Evolutionary conservation across 495 filamentous ascomycete genomes (phyloP).

Genomic region (Immersiella caudata): DNA sequence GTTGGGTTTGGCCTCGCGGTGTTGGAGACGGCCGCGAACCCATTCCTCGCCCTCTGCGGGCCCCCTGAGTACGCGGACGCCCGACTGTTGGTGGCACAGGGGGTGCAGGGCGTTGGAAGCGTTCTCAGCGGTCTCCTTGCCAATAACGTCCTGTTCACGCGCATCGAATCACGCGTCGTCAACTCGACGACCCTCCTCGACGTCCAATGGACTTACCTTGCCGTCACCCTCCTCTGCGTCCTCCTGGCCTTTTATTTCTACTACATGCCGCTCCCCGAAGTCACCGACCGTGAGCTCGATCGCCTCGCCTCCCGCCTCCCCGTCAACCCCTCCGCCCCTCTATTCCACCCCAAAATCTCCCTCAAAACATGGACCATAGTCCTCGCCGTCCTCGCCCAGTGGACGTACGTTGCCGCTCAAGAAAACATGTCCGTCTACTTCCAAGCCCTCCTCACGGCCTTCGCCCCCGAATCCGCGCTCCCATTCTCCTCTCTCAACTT

Average conservation of each 20-base stretch:
- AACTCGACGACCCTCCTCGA: slow-evolving; percentile 52
- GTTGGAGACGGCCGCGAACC: slow-evolving; percentile 74
- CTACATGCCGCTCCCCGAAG: slow-evolving; percentile 59
- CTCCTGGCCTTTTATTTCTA: slow-evolving; percentile 62
- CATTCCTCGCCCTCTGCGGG: slow-evolving; percentile 56
- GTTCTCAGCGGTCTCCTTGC: slow-evolving; percentile 68
- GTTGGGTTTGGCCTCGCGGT: slow-evolving; percentile 72
- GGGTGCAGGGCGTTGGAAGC: slow-evolving; percentile 67
- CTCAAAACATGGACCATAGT: slow-evolving; percentile 53
- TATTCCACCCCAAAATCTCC: slow-evolving; percentile 37
- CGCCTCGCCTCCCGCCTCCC: slow-evolving; percentile 45
- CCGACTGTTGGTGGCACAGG: slow-evolving; percentile 69
- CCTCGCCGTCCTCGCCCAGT: slow-evolving; percentile 69
- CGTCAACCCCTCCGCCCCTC: slow-evolving; percentile 42
- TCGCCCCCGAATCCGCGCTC: slow-evolving; percentile 48
- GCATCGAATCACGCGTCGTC: slow-evolving; percentile 16
- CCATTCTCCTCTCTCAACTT: slow-evolving; percentile 59
- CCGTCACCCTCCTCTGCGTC: slow-evolving; percentile 71
- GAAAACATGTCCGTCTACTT: slow-evolving; percentile 72
- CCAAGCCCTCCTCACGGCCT: slow-evolving; percentile 45
- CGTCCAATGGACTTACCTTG: slow-evolving; percentile 80
- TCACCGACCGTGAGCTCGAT: slow-evolving; percentile 54
- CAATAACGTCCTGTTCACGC: slow-evolving; percentile 66
- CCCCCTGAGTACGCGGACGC: slow-evolving; percentile 54
- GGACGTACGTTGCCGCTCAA: slow-evolving; percentile 74